These are phyloP conservation scores for Rhodotorula sp. DNA, from an alignment of 1,284 basidiomycete genomes.

Conservation along the genomic window DNA sequence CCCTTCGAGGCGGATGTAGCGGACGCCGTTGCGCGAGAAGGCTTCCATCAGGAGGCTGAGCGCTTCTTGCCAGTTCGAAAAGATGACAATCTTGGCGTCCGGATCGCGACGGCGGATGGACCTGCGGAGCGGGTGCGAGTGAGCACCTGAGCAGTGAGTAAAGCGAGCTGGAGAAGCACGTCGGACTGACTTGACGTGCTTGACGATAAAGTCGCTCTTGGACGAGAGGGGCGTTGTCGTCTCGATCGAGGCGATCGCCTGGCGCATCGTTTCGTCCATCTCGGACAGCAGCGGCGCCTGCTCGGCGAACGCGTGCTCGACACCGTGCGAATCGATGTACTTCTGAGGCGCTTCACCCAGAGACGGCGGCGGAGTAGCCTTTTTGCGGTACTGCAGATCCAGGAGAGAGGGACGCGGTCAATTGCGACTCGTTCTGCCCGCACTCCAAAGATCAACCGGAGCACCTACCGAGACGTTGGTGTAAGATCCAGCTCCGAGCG, in stretches of 20 bases:
- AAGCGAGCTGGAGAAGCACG: slow-evolving; percentile 1
- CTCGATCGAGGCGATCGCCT: slow-evolving; percentile 16
- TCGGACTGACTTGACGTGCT: slow-evolving; percentile 33
- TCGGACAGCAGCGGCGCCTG: slow-evolving; percentile 9
- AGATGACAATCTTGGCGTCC: slow-evolving; percentile 43
- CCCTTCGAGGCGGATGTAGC: slow-evolving; percentile 40
- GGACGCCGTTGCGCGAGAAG: slow-evolving; percentile 35
- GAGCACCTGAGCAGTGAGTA: too few relatives aligned
- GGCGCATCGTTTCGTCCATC: slow-evolving; percentile 12
- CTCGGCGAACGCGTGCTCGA: slow-evolving; percentile 17
- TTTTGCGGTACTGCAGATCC: slow-evolving; percentile 13
- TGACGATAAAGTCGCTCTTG: slow-evolving; percentile 41
- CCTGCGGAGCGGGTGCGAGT: neutral
- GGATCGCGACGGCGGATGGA: slow-evolving; percentile 27
- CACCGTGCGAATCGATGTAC: slow-evolving; percentile 17
- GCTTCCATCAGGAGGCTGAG: slow-evolving; percentile 35
- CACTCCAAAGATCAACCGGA: neutral
- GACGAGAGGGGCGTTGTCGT: slow-evolving; percentile 29
- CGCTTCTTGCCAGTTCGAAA: slow-evolving; percentile 40
- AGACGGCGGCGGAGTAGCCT: neutral
- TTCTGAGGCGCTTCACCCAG: neutral
- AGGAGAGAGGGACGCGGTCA: too few relatives aligned
- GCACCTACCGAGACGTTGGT: slow-evolving; percentile 22
- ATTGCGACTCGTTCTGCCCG: neutral
- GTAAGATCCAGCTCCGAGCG: slow-evolving; percentile 11